Evolutionary conservation across 352 stramenopile genomes (phyloP), one percentile per base, ranked within the genome.

Genomic region (Globisporangium yorkense): DNA sequence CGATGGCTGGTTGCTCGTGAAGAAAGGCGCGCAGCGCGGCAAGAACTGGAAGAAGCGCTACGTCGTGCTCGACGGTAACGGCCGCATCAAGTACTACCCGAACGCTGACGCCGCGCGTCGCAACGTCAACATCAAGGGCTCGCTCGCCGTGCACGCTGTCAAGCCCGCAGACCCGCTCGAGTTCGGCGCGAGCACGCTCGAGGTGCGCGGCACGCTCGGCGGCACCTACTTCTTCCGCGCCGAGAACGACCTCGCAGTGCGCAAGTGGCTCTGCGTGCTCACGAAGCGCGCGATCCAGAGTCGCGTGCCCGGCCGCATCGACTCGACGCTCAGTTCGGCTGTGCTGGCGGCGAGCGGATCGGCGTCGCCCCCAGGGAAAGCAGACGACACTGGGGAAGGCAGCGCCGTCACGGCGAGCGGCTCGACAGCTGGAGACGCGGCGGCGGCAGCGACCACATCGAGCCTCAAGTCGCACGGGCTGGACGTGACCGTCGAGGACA

Each of bases 31-130:
- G 37, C 76, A 84, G 54, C 80, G 80, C 21, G 79, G 75, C 41
- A 87, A 85, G 51, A 77, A 87, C 64, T 94, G 84, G 84, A 92
- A 94, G 67, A 94, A 94, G 51, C 78, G 82, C 37, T 94, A 75
- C 54, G 80, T 92, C 15, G 72, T 89, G 47, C 65, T 94, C 44
- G 81, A 92, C 63, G 70, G 65, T 13, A 86, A 91, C 57, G 81
- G 77, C 20, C 68, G 82, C 52, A 68, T 94, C 60, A 89, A 88
- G 68, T 92, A 89, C 61, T 94, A 76, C 62, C 73, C 80, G 20
- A 91, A 90, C 56, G 82, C 76, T 8, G 84, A 92, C 39, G 78
- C 80, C 10, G 80, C 84, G n/a, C 70, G 84, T 18, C 76, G 80
- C 56, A 91, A 88, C 59, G 76, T 71, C 40, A 90, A 90, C 60